Conservation (phyloP, 179 eudicot species). For the Corrigiola litoralis region DNA sequence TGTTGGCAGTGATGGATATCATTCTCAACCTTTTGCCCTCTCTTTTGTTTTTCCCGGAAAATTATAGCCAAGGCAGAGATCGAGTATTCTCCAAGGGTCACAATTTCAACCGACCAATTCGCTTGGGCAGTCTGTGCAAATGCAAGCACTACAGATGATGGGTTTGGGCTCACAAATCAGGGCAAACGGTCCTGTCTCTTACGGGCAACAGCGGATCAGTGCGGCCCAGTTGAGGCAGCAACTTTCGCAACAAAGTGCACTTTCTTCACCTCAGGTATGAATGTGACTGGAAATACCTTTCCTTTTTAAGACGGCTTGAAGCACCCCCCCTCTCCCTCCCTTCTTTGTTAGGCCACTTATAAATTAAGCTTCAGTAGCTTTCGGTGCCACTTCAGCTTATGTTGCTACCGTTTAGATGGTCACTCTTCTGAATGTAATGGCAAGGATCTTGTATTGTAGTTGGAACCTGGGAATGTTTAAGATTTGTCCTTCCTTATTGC, state of each 20-base stretch:
- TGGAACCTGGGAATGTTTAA: background rate
- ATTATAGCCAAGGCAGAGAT: slow-evolving; percentile 73
- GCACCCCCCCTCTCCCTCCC: too few species aligned
- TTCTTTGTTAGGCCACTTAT: background rate
- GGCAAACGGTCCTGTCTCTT: slow-evolving; percentile 52
- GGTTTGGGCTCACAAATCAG: slow-evolving; percentile 61
- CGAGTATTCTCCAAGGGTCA: slow-evolving; percentile 60
- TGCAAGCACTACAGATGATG: slow-evolving; percentile 74
- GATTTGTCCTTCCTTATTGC: background rate
- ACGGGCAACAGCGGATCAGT: slow-evolving; percentile 62
- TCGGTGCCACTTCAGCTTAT: background rate
- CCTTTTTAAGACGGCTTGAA: background rate
- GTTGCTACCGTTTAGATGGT: background rate
- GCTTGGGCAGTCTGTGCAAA: slow-evolving; percentile 53
- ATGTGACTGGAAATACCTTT: background rate
- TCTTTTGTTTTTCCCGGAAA: background rate
- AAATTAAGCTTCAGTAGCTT: background rate
- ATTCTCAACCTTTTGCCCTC: background rate
- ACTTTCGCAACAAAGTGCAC: slow-evolving; percentile 51
- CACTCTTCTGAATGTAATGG: background rate
- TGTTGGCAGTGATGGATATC: background rate
- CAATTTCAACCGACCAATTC: slow-evolving; percentile 59
- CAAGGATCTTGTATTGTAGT: background rate
- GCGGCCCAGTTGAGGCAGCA: slow-evolving; percentile 56
- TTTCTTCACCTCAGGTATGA: slow-evolving; percentile 57